Conservation (phyloP, 306 rosid species). For the Boehmeria nivea region DNA sequence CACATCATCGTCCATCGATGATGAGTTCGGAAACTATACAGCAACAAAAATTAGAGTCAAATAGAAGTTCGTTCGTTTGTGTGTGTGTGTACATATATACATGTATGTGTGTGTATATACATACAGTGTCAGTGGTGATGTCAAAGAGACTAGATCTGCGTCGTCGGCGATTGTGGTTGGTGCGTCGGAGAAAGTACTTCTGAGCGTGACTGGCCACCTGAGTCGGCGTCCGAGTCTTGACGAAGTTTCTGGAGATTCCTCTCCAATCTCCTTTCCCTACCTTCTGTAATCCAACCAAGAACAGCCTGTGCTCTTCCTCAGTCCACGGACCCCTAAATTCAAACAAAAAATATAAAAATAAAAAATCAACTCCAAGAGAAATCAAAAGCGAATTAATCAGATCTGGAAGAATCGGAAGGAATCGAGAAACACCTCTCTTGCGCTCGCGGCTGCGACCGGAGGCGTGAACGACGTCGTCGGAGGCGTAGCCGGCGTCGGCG, state of each 20-base stretch:
- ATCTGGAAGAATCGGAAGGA: neutral
- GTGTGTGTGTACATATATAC: neutral
- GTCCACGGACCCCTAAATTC: constrained; percentile 76
- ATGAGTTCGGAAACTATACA: constrained; percentile 45
- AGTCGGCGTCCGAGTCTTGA: constrained; percentile 86
- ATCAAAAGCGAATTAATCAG: neutral
- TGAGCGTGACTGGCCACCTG: constrained; percentile 98
- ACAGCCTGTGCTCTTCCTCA: constrained; percentile 76
- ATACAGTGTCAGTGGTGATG: constrained; percentile 63
- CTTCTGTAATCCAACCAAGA: constrained; percentile 65
- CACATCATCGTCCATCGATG: constrained; percentile 53
- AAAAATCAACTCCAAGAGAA: neutral
- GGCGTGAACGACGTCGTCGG: constrained; percentile 84
- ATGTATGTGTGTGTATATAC: neutral
- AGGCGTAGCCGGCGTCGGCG: constrained; percentile 75
- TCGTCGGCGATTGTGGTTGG: constrained; percentile 66
- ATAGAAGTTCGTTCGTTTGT: too few species aligned
- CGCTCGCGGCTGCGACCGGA: constrained; percentile 70
- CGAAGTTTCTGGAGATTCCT: constrained; percentile 88
- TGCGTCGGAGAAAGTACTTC: constrained; percentile 83
- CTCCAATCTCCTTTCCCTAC: constrained; percentile 98
- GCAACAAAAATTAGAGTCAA: neutral
- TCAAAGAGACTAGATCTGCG: constrained; percentile 94
- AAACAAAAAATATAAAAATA: constrained; percentile 3
- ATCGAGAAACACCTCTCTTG: constrained; percentile 49